A percentile compares a stretch with the other conserved stretches of the same genome.
These are phyloP conservation scores for Neonectria sp. DNA, from an alignment of 2,329 filamentous ascomycete genomes.

Conservation along the genomic window DNA sequence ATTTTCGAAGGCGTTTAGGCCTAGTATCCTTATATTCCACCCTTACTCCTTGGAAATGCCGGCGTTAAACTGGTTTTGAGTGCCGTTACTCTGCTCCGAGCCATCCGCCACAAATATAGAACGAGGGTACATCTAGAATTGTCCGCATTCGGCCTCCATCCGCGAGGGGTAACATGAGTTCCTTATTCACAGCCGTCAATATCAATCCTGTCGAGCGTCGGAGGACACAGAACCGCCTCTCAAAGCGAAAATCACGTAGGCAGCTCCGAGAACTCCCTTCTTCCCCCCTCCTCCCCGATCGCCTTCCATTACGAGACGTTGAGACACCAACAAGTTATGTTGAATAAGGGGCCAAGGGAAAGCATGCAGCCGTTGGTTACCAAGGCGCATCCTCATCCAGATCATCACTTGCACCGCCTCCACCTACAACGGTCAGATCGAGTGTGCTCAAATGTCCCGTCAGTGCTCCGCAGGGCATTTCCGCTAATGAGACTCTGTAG, in stretches of 20 bases:
- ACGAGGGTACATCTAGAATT: neutral
- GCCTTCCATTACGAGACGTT: neutral
- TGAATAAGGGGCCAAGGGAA: neutral
- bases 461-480: neutral
- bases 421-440: slow-evolving; percentile 9
- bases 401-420: neutral
- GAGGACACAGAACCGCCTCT: slow-evolving; percentile 16
- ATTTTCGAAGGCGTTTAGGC: neutral
- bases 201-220: slow-evolving; percentile 18
- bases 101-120: neutral
- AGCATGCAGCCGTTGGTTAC: neutral
- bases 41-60: neutral
- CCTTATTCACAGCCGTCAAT: slow-evolving; percentile 12
- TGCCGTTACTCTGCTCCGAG: neutral
- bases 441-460: slow-evolving; percentile 9
- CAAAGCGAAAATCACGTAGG: slow-evolving; percentile 19
- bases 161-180: neutral
- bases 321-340: neutral
- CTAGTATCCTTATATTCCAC: neutral
- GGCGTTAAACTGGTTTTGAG: neutral
- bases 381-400: neutral
- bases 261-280: neutral
- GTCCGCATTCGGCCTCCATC: neutral
- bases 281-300: neutral
- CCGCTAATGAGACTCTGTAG: neutral